phyloP scores from a whole-genome alignment of 139 green algal genomes.

The Medakamo hakoo region DNA sequence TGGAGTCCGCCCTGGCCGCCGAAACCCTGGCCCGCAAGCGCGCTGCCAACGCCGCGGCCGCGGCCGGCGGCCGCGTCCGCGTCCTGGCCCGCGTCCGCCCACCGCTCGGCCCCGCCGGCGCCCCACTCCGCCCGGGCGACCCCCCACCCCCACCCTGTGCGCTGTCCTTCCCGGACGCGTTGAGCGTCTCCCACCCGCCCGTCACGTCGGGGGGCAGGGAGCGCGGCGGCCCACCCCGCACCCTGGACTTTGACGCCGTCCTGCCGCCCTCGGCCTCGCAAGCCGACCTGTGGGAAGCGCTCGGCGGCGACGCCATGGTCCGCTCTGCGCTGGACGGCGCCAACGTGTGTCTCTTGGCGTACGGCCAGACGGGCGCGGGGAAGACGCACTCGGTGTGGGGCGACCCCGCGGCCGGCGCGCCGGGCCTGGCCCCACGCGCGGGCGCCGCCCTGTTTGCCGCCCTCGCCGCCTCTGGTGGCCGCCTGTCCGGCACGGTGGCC shows the following conservation, averaged over 20 bases:
- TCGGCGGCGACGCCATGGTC: constrained; percentile 90
- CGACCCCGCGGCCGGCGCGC: constrained; percentile 34
- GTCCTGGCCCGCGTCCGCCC: constrained; percentile 81
- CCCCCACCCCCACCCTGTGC: constrained; percentile 6
- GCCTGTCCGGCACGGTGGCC: constrained; percentile 67
- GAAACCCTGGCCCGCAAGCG: constrained; percentile 49
- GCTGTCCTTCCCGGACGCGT: constrained; percentile 60
- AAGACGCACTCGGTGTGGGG: constrained; percentile 92
- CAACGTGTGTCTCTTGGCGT: constrained; percentile 54
- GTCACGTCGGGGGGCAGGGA: no score
- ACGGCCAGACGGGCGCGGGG: constrained; percentile 59
- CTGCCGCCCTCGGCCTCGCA: constrained; percentile 38
- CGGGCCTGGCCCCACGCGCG: constrained; percentile 73
- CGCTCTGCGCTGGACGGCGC: constrained; percentile 79
- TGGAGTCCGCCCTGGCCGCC: no score
- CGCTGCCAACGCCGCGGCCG: constrained; percentile 76
- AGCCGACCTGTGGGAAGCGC: constrained; percentile 82
- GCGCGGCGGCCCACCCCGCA: constrained; percentile 84
- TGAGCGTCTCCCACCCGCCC: constrained; percentile 75
- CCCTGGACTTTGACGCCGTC: constrained; percentile 83
- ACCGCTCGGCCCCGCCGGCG: constrained; percentile 55
- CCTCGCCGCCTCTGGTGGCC: constrained; percentile 54
- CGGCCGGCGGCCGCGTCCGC: constrained; percentile 96
- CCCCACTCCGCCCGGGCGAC: not conserved
- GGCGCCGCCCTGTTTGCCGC: constrained; percentile 76